phyloP scores from a whole-genome alignment of 129 eudicot species.

The Ambrosia trifida region DNA sequence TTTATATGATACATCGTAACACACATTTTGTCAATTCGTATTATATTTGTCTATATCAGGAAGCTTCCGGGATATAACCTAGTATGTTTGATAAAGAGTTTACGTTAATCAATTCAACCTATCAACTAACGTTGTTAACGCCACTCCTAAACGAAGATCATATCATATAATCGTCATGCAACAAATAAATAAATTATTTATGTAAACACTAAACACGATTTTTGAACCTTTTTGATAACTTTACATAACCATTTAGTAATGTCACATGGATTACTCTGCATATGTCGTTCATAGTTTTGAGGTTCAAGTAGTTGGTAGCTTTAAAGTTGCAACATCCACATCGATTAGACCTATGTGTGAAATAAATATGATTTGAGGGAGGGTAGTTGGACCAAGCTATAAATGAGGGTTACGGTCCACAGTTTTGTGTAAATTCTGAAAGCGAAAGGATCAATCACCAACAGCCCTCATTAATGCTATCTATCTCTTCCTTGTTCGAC shows the following conservation, averaged over 20 bases:
- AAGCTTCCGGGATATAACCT: too few relatives aligned
- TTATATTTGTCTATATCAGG: too few relatives aligned
- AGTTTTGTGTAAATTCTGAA: conserved; percentile 23
- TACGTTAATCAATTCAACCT: too few relatives aligned
- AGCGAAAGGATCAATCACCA: conserved; percentile 34
- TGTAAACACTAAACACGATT: too few relatives aligned
- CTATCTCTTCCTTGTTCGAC: not conserved
- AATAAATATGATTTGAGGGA: conserved; percentile 31
- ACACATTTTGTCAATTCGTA: too few relatives aligned
- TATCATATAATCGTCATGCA: not conserved
- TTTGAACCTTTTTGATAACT: not conserved
- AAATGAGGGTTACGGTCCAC: conserved; percentile 30
- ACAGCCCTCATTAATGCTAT: conserved; percentile 30
- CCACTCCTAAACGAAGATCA: not conserved
- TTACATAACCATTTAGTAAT: conserved; percentile 18
- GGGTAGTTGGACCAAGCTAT: conserved; percentile 32
- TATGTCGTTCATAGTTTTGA: conserved; percentile 18
- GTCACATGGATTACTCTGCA: conserved; percentile 29
- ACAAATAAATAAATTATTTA: not conserved
- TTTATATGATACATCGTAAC: too few relatives aligned
- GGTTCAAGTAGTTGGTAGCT: conserved; percentile 29
- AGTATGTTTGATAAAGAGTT: too few relatives aligned
- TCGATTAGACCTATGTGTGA: conserved; percentile 16
- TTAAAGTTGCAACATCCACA: conserved; percentile 32
- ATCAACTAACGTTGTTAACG: not conserved